Conservation (phyloP, 352 stramenopile genomes). For the Globisporangium recalcitrans region DNA sequence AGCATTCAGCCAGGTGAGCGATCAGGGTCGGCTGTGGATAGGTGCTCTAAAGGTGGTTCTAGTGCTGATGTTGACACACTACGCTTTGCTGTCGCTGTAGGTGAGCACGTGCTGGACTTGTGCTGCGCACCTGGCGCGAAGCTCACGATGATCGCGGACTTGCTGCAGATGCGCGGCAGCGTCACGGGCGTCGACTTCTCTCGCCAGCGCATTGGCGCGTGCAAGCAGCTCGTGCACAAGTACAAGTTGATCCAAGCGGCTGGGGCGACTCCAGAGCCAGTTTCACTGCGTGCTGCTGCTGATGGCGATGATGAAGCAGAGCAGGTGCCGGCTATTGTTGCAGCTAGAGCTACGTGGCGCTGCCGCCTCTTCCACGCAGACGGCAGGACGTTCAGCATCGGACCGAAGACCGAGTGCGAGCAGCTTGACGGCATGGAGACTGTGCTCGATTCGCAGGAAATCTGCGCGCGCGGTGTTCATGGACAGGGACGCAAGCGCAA, state of each 20-base stretch:
- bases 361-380: constrained; percentile 78
- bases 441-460: constrained; percentile 68
- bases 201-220: constrained; percentile 71
- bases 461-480: constrained; percentile 33
- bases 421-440: constrained; percentile 34
- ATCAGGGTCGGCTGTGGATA: too few species aligned
- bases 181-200: constrained; percentile 88
- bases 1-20: constrained; percentile 40
- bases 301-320: neutral
- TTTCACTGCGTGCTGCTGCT: neutral
- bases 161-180: constrained; percentile 49
- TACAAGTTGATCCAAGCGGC: constrained; percentile 76
- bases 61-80: neutral
- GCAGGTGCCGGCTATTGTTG: neutral
- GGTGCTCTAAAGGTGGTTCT: too few species aligned
- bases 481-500: constrained; percentile 70
- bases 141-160: constrained; percentile 88
- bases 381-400: constrained; percentile 62
- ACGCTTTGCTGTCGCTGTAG: neutral
- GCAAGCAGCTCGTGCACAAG: constrained; percentile 89
- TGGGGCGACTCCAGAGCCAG: neutral
- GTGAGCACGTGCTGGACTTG: constrained; percentile 90
- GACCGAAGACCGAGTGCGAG: constrained; percentile 41
- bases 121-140: constrained; percentile 93
- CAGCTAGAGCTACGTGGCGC: constrained; percentile 29